Evolutionary conservation across 1,284 basidiomycete species (phyloP), one percentile per base, ranked within the genome.

Genomic region (Puccinia coronata): DNA sequence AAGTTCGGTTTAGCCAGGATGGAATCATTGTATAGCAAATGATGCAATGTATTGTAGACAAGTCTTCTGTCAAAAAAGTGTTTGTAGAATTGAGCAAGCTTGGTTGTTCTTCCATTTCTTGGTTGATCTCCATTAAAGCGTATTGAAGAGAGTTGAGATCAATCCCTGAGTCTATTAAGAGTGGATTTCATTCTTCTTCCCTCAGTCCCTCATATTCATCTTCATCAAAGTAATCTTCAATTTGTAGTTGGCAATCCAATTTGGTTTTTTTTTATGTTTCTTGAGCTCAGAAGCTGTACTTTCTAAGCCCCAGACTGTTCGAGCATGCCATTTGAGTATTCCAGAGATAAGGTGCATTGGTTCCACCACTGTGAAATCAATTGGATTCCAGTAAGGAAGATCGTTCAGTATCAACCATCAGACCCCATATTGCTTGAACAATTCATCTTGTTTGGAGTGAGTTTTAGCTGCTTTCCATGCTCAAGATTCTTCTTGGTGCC

Each of bases 301-400:
- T 11, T 76, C 34, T 57, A 76, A 39, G 28, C 59, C 8, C 74
- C 74, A 76, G 41, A 65, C 74, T 31, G 31, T 49, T 18, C 49
- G 18, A 28, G 41, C 41, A 77, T 77, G 59, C 75, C 75, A 77
- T 16, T n/a, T 12, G 9, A 77, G 61, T 11, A 77, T 77, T 18
- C 75, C 75, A 47, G 61, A 63, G 23, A 77, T n/a, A 49, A 63
- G 61, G 63, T 77, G 75, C 75, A 77, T 77, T 4, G 55, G 74
- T 49, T 76, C 74, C 0, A 76, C 74, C 43, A 76, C 74, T 61
- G 74, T 76, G 36, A 77, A 65, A 20, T 47, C 28, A 14, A 43
- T 77, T 65, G 75, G 61, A 53, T 77, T 43, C 75, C 75, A 77
- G 36, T 77, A 77, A 25, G 39, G 23, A 8, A 77, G 75, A 28